Evolutionary conservation across 805 yeast genomes (phyloP).

Genomic region (Lachancea thermotolerans): DNA sequence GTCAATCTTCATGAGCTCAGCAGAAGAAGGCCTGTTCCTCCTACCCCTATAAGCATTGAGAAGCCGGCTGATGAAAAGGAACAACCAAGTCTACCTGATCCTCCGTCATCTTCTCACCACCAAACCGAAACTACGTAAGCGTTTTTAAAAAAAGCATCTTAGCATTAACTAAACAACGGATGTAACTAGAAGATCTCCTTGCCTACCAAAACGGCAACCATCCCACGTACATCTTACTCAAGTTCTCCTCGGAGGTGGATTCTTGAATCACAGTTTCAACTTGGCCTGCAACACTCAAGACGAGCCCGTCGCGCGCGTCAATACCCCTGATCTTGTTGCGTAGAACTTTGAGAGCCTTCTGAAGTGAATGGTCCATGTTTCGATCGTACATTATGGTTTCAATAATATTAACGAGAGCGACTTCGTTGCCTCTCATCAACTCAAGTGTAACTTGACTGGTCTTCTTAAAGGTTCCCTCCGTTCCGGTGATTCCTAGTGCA

Average conservation of each 20-base stretch:
- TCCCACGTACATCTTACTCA: conserved; percentile 87
- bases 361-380: conserved; percentile 48
- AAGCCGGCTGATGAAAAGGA: neutral
- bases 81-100: too few species aligned
- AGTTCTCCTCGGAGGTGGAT: conserved; percentile 63
- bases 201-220: conserved; percentile 74
- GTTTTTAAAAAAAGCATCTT: neutral
- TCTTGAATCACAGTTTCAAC: conserved; percentile 83
- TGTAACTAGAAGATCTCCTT: neutral
- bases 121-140: too few species aligned
- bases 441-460: conserved; percentile 79
- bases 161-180: neutral
- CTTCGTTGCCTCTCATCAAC: conserved; percentile 70
- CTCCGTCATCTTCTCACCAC: too few species aligned
- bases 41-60: neutral
- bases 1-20: conserved; percentile 5
- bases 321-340: conserved; percentile 81
- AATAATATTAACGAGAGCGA: conserved; percentile 77
- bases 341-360: conserved; percentile 62
- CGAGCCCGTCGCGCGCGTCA: conserved; percentile 70
- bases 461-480: conserved; percentile 83
- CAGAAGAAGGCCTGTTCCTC: conserved; percentile 8
- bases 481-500: conserved; percentile 81
- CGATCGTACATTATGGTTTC: conserved; percentile 85
- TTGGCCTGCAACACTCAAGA: conserved; percentile 87